phyloP scores from a whole-genome alignment of 768 basidiomycete genomes.

The Phanerodontia chrysosporium region DNA sequence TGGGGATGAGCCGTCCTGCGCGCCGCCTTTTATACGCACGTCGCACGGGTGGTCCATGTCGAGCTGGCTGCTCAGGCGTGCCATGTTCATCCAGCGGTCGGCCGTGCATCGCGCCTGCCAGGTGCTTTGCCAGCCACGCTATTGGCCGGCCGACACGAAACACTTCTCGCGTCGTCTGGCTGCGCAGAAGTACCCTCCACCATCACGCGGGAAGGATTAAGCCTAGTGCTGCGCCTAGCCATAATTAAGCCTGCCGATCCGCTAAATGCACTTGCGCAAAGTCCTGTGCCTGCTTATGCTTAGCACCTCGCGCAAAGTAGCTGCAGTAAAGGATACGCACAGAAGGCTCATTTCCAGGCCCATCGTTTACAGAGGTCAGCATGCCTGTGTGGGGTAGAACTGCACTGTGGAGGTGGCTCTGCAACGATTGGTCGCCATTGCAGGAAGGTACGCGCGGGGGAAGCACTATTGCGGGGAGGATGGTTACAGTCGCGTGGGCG shows the following conservation, averaged over 20 bases:
- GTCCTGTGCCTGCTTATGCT: no score
- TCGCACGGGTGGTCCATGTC: no score
- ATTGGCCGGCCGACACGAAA: not conserved
- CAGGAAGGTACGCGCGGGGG: not conserved
- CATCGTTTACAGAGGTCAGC: no score
- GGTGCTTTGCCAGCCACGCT: not conserved
- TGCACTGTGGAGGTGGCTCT: not conserved
- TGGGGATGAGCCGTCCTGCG: not conserved
- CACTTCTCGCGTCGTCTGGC: no score
- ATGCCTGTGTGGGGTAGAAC: not conserved
- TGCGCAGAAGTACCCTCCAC: not conserved
- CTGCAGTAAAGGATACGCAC: no score
- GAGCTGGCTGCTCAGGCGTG: not conserved
- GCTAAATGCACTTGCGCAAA: not conserved
- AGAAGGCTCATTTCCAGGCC: not conserved
- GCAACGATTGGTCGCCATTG: not conserved
- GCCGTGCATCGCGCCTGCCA: not conserved
- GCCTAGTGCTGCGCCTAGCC: not conserved
- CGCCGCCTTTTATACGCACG: slow-evolving; percentile 3
- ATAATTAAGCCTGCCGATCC: not conserved
- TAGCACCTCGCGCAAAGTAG: no score
- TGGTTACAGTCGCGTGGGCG: not conserved
- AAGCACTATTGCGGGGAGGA: not conserved
- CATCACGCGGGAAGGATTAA: not conserved
- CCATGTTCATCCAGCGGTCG: not conserved